Base-by-base conservation (phyloP, 2,329 filamentous ascomycete genomes). In the Laburnicola sp. region DNA sequence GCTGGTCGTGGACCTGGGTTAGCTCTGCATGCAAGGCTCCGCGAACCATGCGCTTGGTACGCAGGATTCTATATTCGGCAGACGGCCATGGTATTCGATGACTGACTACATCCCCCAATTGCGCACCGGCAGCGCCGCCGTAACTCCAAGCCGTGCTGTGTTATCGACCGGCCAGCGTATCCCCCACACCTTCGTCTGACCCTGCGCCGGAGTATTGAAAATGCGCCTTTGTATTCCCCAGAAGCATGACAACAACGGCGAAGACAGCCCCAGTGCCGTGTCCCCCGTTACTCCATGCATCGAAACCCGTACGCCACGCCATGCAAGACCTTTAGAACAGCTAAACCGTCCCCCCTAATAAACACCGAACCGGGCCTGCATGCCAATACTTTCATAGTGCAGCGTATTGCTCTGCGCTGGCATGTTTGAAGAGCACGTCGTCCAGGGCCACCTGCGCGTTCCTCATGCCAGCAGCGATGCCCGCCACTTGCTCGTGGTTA, bases 401-500 rank as follows among this genome's bases (percentile, higher is more conserved):
- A 51, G 63, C 61, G 50, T 71, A 71, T 60, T 68, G 63, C 53
- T 64, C 57, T 58, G 63, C 58, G 49, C 49, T 65, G 45, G 60
- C 55, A 52, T 68, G 62, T 62, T 52, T 64, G 59, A 65, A 73
- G 10, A 75, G 56, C 38, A 71, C 58, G 23, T 68, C 65, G 52
- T 73, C 70, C 51, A 74, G 54, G 42, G 66, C 68, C 41, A 59
- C 63, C 37, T 64, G 63, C 26, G 71, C 65, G 16, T 62, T 46
- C 35, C 39, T 48, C 50, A 72, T 58, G 11, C 65, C 69, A 34
- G 60, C 62, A n/a, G 64, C 57, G 27, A 74, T 62, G 40, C 69
- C 70, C 7, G 67, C 60, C 8, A 75, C 63, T 50, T 74, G 71
- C 48, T 53, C 60, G 58, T 67, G 63, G 52, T 74, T 75, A 21